Percentiles rank a stretch among this genome's conserved stretches.
phyloP scores from a whole-genome alignment of 306 rosid genomes.

The Cucurbita pepo region DNA sequence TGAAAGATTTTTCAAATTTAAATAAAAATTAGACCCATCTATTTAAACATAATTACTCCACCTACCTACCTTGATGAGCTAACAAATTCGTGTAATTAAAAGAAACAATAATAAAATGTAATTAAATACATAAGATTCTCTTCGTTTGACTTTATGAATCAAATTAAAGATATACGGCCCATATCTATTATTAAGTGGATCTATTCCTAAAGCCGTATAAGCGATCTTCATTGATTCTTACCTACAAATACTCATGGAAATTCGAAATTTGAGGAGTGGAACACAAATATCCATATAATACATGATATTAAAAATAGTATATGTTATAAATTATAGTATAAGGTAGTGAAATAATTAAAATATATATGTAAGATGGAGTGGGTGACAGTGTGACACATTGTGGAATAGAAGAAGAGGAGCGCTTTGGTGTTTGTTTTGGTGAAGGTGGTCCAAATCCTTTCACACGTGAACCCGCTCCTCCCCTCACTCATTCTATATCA shows the following conservation, averaged over 20 bases:
- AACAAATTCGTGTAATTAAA: background rate
- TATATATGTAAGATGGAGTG: background rate
- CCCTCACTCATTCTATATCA: background rate
- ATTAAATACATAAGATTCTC: background rate
- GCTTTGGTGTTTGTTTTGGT: background rate
- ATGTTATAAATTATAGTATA: background rate
- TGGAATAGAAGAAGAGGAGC: background rate
- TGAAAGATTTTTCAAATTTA: no score
- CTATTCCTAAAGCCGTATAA: background rate
- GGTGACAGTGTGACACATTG: background rate
- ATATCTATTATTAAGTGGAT: background rate
- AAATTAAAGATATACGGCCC: background rate
- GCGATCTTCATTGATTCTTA: background rate
- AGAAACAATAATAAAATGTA: background rate
- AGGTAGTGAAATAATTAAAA: background rate
- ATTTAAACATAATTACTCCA: background rate
- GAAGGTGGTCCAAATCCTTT: background rate
- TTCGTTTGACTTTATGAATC: background rate
- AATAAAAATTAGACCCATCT: background rate
- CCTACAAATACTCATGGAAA: background rate
- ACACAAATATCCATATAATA: background rate
- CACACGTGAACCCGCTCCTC: constrained; percentile 5
- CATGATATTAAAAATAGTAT: background rate
- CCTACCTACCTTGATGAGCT: background rate
- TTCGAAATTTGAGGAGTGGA: background rate